These are phyloP conservation scores for Ruellia speciosa DNA, from an alignment of 305 asterid species.

Conservation along the genomic window DNA sequence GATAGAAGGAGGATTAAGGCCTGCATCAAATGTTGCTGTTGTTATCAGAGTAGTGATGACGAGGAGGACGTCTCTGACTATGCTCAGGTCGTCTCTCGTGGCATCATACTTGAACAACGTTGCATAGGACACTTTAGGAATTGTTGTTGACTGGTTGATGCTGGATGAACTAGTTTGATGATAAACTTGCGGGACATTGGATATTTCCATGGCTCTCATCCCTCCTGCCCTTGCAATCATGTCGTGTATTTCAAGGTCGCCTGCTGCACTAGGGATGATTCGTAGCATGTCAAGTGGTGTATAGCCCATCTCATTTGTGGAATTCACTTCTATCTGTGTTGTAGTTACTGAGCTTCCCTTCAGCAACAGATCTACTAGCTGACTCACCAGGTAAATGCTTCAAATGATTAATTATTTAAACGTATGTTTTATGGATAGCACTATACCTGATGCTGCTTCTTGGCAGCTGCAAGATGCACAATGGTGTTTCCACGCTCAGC, in stretches of 20 bases:
- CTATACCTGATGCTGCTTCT: background rate
- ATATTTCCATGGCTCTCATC: background rate
- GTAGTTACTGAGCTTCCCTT: too few relatives aligned
- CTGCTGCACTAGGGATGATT: slow-evolving; percentile 15
- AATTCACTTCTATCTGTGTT: slow-evolving; percentile 19
- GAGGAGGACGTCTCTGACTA: slow-evolving; percentile 14
- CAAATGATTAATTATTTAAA: too few relatives aligned
- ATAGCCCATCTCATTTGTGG: background rate
- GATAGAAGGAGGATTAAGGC: too few relatives aligned
- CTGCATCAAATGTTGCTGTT: slow-evolving; percentile 13
- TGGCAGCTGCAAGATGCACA: too few relatives aligned
- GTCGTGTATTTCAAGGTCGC: slow-evolving; percentile 28
- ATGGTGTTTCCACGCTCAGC: too few relatives aligned
- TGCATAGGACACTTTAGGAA: too few relatives aligned
- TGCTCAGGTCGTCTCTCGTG: slow-evolving; percentile 19
- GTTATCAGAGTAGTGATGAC: slow-evolving; percentile 16
- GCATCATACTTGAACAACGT: slow-evolving; percentile 22
- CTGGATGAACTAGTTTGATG: too few relatives aligned
- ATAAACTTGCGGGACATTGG: too few relatives aligned
- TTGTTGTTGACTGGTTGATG: too few relatives aligned
- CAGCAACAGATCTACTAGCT: too few relatives aligned
- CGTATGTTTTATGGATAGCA: too few relatives aligned
- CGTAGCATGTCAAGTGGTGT: slow-evolving; percentile 16
- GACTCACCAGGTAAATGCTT: too few relatives aligned
- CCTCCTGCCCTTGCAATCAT: slow-evolving; percentile 22